Evolutionary conservation across 2,329 filamentous ascomycete species (phyloP).

Genomic region (Aureobasidium sp.): DNA sequence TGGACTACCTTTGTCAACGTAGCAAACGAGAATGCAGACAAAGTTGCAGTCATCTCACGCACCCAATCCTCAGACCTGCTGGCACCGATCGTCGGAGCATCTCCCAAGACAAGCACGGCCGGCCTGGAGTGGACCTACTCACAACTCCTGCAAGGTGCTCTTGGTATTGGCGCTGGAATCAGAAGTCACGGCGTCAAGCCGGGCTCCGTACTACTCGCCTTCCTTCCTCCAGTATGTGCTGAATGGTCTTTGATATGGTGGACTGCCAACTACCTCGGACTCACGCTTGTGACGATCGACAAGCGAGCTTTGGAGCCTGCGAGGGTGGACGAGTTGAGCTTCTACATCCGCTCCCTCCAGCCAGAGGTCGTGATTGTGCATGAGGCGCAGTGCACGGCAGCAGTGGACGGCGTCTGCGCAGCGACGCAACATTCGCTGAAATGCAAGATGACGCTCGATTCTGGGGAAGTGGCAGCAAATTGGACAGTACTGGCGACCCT

Average conservation of each 20-base stretch:
- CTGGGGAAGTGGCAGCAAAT: not conserved
- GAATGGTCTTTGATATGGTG: slow-evolving; percentile 9
- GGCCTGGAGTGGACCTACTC: slow-evolving; percentile 4
- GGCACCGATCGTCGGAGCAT: not conserved
- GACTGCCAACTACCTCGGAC: not conserved
- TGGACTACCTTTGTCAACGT: not conserved
- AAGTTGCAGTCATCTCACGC: not conserved
- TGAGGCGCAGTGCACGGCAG: not conserved
- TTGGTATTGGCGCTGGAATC: not conserved
- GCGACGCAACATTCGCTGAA: not conserved
- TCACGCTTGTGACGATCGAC: not conserved
- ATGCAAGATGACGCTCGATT: not conserved
- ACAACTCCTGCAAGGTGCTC: not conserved
- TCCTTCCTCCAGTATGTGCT: not conserved
- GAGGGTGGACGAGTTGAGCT: not conserved
- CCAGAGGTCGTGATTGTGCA: not conserved
- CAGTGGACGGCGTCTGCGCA: not conserved
- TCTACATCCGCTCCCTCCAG: not conserved
- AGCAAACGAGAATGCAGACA: not conserved
- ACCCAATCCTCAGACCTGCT: not conserved
- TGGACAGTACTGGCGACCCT: not conserved
- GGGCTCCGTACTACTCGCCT: not conserved
- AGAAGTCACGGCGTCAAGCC: not conserved
- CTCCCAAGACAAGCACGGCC: not conserved
- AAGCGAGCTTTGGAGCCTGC: not conserved